Evolutionary conservation across 495 filamentous ascomycete species (phyloP).

Genomic region (Aspergillus bertholletiae): DNA sequence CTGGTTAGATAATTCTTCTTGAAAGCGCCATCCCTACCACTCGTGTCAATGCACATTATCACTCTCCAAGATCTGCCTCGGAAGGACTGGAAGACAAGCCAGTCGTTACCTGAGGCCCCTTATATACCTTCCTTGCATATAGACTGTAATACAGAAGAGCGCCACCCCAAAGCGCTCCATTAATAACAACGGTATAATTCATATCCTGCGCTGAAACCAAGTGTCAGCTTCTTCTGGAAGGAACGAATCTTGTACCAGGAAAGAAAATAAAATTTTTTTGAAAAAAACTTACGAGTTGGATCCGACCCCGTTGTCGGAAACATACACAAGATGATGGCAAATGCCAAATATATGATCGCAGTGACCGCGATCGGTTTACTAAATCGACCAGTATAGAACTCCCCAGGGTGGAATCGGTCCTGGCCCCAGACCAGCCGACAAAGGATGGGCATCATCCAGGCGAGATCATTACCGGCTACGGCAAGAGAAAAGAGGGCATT

Average conservation of each 20-base stretch:
- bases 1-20: too few species aligned
- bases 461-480: slow-evolving; percentile 55
- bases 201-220: slow-evolving; percentile 41
- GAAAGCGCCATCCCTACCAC: too few species aligned
- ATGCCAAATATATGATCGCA: slow-evolving; percentile 49
- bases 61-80: slow-evolving; percentile 5
- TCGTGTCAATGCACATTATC: neutral
- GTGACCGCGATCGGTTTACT: slow-evolving; percentile 47
- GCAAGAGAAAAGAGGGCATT: slow-evolving; percentile 58
- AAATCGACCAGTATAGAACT: slow-evolving; percentile 51
- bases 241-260: neutral
- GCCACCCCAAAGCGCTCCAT: slow-evolving; percentile 59
- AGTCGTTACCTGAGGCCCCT: slow-evolving; percentile 67
- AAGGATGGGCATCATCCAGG: slow-evolving; percentile 57
- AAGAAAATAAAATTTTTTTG: too few species aligned
- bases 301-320: slow-evolving; percentile 51
- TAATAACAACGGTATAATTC: slow-evolving; percentile 68
- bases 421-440: slow-evolving; percentile 57
- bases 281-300: slow-evolving; percentile 37
- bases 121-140: slow-evolving; percentile 67
- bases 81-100: slow-evolving; percentile 6
- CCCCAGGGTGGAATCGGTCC: slow-evolving; percentile 53
- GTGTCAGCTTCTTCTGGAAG: neutral
- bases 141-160: slow-evolving; percentile 60
- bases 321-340: slow-evolving; percentile 52